Evolutionary conservation across 345 rosid genomes (phyloP).

Genomic region (Salix viminalis): DNA sequence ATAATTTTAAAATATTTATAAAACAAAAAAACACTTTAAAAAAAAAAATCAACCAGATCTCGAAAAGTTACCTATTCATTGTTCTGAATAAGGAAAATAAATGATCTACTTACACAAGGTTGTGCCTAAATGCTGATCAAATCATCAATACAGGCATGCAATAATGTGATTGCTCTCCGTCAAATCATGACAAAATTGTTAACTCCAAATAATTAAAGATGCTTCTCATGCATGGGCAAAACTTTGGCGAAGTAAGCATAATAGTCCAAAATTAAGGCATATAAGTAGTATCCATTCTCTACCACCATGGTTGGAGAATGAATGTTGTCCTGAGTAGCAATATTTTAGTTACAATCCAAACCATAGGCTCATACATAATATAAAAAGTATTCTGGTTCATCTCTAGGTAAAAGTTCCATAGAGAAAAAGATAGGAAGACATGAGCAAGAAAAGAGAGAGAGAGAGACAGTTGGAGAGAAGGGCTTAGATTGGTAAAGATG

Average conservation of each 20-base stretch:
- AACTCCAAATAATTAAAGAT: background rate
- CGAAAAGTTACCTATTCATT: too few relatives aligned
- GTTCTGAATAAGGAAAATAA: background rate
- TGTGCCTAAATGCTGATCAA: background rate
- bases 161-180: background rate
- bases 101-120: background rate
- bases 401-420: slow-evolving; percentile 21
- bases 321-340: slow-evolving; percentile 15
- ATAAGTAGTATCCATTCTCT: slow-evolving; percentile 35
- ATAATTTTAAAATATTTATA: too few relatives aligned
- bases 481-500: slow-evolving; percentile 20
- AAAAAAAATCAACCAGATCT: too few relatives aligned
- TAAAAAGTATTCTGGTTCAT: slow-evolving; percentile 19
- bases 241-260: slow-evolving; percentile 31
- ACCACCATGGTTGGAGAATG: slow-evolving; percentile 36
- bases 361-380: slow-evolving; percentile 32
- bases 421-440: background rate
- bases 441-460: background rate
- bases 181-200: background rate
- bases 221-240: slow-evolving; percentile 13
- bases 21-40: too few relatives aligned
- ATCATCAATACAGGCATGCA: background rate
- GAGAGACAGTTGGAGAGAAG: slow-evolving; percentile 12
- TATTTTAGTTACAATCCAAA: slow-evolving; percentile 42
- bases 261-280: slow-evolving; percentile 30